A percentile compares a stretch with the other conserved stretches of the same genome.
These are phyloP conservation scores for Phoma sp. DNA, from an alignment of 2,329 filamentous ascomycete genomes.

Conservation along the genomic window DNA sequence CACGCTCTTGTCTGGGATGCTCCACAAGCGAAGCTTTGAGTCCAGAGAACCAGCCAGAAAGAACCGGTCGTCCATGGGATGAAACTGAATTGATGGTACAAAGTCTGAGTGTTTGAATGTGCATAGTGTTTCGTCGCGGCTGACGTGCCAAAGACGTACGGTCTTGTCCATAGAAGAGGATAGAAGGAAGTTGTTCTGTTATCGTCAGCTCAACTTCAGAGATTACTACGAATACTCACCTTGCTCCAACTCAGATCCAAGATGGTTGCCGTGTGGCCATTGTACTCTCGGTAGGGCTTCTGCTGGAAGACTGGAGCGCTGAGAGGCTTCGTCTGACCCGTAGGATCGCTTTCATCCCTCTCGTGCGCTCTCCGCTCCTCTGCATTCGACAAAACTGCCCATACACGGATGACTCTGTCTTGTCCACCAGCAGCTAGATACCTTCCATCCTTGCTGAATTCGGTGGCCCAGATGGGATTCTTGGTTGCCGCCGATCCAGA, in stretches of 20 bases:
- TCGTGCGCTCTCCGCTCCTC: conserved; percentile 81
- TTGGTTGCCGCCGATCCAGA: conserved; percentile 49
- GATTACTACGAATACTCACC: conserved; percentile 43
- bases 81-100: conserved; percentile 92
- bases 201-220: background rate
- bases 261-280: conserved; percentile 84
- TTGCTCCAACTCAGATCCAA: conserved; percentile 98
- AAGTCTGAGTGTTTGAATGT: conserved; percentile 95
- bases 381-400: conserved; percentile 82
- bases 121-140: conserved; percentile 83
- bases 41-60: conserved; percentile 95
- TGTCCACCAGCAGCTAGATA: conserved; percentile 93
- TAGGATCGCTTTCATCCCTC: conserved; percentile 68
- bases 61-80: conserved; percentile 93
- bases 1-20: conserved; percentile 94
- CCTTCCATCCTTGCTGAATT: conserved; percentile 90
- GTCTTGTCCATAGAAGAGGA: conserved; percentile 99
- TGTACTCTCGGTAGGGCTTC: conserved; percentile 79
- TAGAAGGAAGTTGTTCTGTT: conserved; percentile 86
- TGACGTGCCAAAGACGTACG: conserved; percentile 91
- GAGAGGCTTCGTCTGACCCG: conserved; percentile 67
- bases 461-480: conserved; percentile 86
- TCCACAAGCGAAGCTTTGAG: conserved; percentile 88
- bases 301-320: conserved; percentile 90
- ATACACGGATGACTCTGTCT: conserved; percentile 84